Percentiles rank a stretch among this genome's conserved stretches.
Evolutionary conservation across 768 basidiomycete genomes (phyloP).

Genomic region (Leucosporidium scottii): DNA sequence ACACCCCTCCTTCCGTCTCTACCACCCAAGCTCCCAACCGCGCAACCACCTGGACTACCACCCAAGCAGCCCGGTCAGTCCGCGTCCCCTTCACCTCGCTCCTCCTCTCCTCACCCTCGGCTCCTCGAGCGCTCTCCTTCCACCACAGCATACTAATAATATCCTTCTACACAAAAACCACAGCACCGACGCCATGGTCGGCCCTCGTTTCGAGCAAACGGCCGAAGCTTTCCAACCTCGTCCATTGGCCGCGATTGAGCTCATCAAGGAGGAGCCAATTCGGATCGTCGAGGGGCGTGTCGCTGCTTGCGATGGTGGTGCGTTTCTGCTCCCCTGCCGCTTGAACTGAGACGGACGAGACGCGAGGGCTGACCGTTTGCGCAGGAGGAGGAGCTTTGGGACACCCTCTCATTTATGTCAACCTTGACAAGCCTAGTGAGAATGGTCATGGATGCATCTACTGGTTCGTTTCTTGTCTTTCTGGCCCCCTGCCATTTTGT

Average conservation of each 20-base stretch:
- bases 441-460: conserved; percentile 22
- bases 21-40: conserved; percentile 70
- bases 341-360: neutral
- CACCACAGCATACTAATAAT: neutral
- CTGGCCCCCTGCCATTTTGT: too few relatives aligned
- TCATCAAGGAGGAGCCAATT: conserved; percentile 79
- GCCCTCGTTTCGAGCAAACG: conserved; percentile 90
- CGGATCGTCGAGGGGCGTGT: conserved; percentile 71
- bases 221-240: conserved; percentile 77
- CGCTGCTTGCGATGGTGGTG: conserved; percentile 93
- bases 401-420: conserved; percentile 94
- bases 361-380: conserved; percentile 1
- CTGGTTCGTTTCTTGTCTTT: conserved; percentile 16
- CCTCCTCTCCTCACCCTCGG: neutral
- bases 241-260: conserved; percentile 82
- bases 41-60: conserved; percentile 74
- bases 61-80: conserved; percentile 62
- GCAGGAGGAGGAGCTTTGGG: conserved; percentile 88
- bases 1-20: conserved; percentile 32
- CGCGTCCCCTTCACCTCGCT: conserved; percentile 32
- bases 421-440: conserved; percentile 71
- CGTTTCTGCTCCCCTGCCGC: conserved; percentile 40
- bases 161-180: neutral
- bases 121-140: neutral
- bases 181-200: conserved; percentile 44